Evolutionary conservation across 1,284 basidiomycete species (phyloP).

Genomic region (Ceratobasidium theobromae): DNA sequence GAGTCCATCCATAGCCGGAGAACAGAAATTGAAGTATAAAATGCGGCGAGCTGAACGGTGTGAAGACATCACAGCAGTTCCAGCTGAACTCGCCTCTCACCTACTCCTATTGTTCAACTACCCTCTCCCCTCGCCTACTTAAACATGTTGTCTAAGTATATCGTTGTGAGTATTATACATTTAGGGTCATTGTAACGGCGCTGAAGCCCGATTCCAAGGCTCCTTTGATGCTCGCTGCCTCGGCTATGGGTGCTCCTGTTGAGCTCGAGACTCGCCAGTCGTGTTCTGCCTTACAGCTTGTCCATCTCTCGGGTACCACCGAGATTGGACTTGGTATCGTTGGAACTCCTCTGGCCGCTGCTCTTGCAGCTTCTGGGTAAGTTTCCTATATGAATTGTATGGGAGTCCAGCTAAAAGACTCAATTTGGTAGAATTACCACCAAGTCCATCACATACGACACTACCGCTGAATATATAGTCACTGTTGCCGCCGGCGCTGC

Average conservation of each 20-base stretch:
- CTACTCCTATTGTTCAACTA: background rate
- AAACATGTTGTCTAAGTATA: background rate
- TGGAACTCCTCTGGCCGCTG: background rate
- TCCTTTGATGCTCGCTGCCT: background rate
- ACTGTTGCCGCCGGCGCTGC: background rate
- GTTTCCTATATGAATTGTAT: background rate
- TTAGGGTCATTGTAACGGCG: background rate
- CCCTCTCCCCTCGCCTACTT: background rate
- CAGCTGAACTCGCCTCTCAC: background rate
- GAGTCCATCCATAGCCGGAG: background rate
- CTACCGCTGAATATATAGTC: background rate
- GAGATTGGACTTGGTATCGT: slow-evolving; percentile 7
- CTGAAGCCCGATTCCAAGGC: background rate
- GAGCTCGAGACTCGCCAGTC: slow-evolving; percentile 12
- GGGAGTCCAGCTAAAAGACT: background rate
- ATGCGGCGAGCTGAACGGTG: background rate
- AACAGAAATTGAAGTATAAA: background rate
- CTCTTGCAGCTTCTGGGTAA: background rate
- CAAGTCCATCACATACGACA: slow-evolving; percentile 10
- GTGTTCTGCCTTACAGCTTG: slow-evolving; percentile 4
- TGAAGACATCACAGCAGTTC: background rate
- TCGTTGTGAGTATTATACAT: background rate
- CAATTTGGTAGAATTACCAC: background rate
- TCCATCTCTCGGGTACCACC: background rate
- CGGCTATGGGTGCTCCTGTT: background rate